These are phyloP conservation scores for Coelastrella sp. DNA, from an alignment of 139 green algal species.

Conservation along the genomic window DNA sequence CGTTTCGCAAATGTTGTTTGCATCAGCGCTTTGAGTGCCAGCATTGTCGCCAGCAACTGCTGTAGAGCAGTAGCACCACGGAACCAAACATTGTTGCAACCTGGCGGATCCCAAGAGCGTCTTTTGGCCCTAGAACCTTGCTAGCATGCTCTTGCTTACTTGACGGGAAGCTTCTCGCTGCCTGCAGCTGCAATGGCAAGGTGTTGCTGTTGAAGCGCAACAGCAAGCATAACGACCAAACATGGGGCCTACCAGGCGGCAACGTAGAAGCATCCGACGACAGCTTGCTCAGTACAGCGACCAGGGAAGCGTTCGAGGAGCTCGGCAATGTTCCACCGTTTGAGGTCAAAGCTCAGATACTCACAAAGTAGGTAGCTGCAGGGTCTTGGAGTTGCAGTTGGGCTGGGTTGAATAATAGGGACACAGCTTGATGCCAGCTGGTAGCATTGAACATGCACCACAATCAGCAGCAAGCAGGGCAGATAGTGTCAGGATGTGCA, in stretches of 20 bases:
- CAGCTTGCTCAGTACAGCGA: slow-evolving; percentile 71
- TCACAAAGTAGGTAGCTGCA: slow-evolving; percentile 41
- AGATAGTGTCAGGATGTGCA: no score
- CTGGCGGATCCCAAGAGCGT: no score
- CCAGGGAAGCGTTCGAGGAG: slow-evolving; percentile 66
- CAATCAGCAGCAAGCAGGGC: no score
- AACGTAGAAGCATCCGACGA: slow-evolving; percentile 75
- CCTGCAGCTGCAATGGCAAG: slow-evolving; percentile 13
- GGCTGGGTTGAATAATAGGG: no score
- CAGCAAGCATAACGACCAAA: slow-evolving; percentile 72
- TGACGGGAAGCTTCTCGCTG: background rate
- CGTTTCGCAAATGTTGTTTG: no score
- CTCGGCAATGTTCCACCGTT: slow-evolving; percentile 47
- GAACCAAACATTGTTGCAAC: background rate
- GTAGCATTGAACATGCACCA: no score
- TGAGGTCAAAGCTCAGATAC: slow-evolving; percentile 28
- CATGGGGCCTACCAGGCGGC: slow-evolving; percentile 82
- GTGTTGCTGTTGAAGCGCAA: slow-evolving; percentile 42
- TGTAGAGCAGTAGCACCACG: no score
- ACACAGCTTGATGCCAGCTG: no score
- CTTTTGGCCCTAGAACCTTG: no score
- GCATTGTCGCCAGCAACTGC: no score
- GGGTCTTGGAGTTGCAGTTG: background rate
- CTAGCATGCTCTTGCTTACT: no score
- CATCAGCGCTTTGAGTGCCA: background rate